phyloP scores from a whole-genome alignment of 805 yeast genomes.

The Priceomyces castillae region DNA sequence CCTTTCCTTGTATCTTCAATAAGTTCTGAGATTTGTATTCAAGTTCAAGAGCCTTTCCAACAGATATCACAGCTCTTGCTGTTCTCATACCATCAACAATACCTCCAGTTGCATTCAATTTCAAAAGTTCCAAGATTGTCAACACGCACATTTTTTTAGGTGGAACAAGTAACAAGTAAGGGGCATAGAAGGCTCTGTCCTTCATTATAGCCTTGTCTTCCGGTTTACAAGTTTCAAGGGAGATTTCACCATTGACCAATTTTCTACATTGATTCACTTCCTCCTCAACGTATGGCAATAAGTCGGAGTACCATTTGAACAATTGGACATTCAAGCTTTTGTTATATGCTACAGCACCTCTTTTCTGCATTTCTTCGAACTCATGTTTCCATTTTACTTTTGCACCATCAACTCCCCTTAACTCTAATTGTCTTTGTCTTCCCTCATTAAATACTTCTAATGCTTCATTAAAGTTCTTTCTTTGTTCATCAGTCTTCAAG shows the following conservation, averaged over 20 bases:
- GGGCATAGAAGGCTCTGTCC: constrained; percentile 64
- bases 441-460: constrained; percentile 69
- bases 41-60: constrained; percentile 80
- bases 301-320: constrained; percentile 79
- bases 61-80: constrained; percentile 74
- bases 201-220: constrained; percentile 23
- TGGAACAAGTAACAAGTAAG: constrained; percentile 67
- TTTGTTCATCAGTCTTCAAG: constrained; percentile 44
- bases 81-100: constrained; percentile 79
- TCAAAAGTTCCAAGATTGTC: constrained; percentile 77
- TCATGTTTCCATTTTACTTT: constrained; percentile 85
- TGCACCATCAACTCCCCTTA: constrained; percentile 80
- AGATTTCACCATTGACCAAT: constrained; percentile 30
- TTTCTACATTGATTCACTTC: constrained; percentile 59
- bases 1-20: constrained; percentile 53
- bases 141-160: constrained; percentile 82
- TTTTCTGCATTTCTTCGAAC: constrained; percentile 59
- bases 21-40: constrained; percentile 76
- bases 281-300: constrained; percentile 66
- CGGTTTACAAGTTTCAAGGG: constrained; percentile 11
- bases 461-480: constrained; percentile 55
- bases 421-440: constrained; percentile 75
- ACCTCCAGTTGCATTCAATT: constrained; percentile 72
- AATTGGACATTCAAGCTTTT: constrained; percentile 68
- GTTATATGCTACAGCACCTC: constrained; percentile 56